Evolutionary conservation across 2,329 filamentous ascomycete species (phyloP).

Genomic region (Macrophomina phaseolina): DNA sequence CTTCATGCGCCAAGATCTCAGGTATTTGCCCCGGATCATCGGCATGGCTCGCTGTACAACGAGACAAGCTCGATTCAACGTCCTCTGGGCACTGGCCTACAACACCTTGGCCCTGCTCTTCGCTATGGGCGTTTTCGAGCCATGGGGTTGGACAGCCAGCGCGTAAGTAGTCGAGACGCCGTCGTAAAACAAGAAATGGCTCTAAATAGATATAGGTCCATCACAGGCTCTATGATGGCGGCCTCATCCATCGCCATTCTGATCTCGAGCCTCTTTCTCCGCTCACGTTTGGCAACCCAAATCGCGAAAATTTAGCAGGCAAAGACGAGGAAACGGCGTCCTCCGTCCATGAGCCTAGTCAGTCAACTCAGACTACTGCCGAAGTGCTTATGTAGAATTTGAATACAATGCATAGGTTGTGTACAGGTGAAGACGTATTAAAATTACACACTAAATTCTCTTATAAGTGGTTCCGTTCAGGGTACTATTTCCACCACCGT

Average conservation of each 20-base stretch:
- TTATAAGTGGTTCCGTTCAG: neutral
- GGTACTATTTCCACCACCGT: neutral
- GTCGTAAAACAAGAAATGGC: neutral
- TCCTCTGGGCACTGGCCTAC: neutral
- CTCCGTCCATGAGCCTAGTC: too few relatives aligned
- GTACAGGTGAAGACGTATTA: neutral
- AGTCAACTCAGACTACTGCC: too few relatives aligned
- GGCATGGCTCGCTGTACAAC: neutral
- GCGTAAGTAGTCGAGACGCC: neutral
- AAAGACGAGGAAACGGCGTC: too few relatives aligned
- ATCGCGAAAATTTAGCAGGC: neutral
- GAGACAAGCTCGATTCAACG: neutral
- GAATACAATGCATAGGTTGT: neutral
- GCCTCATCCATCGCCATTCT: neutral
- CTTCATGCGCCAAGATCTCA: neutral
- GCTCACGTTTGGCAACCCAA: neutral
- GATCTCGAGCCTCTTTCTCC: neutral
- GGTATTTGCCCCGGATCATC: neutral
- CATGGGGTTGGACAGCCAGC: neutral
- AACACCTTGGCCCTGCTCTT: neutral
- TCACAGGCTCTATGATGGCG: neutral
- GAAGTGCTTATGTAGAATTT: too few relatives aligned
- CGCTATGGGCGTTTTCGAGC: neutral
- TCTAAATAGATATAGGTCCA: neutral
- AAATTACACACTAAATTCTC: neutral